Evolutionary conservation across 768 basidiomycete species (phyloP), one percentile per base, ranked within the genome.

Genomic region (Leccinum disarticulatum): DNA sequence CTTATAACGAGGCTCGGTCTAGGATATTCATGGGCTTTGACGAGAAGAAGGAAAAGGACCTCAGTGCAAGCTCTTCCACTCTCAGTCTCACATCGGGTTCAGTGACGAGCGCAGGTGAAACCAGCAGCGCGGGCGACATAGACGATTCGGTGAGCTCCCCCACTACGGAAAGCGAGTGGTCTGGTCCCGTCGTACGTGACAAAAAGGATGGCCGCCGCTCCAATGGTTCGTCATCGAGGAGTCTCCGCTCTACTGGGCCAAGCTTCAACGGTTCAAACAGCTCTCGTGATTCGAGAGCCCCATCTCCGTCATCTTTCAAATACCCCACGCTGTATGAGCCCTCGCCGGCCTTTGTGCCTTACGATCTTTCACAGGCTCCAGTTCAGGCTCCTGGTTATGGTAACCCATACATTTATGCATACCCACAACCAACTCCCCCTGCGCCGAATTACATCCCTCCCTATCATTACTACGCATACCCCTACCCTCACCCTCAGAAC

Each of bases 1-100:
- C 91, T n/a, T 94, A 94, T 65, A 89, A 90, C 55, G 87, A 91
- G 73, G 92, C 92, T 30, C 84, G 93, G 50, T 87, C 85, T 38
- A 83, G 92, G 57, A 94, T 94, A 64, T 94, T 94, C 76, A 88
- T 90, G 84, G 87, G 76, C 63, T 91, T 92, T 64, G 82, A 90
- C 70, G 88, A 90, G 57, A 83, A 80, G 64, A 85, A 87, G 70
- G 84, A 82, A 57, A 87, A 87, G 65, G 87, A 89, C 63, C 80
- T 86, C 74, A 91, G 85, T 69, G 84, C 88, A 8, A 88, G 87
- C 68, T 90, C 90, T 9, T 90, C 91, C 7, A 85, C 88, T 22
- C 76, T 86, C 52, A 89, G 89, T 64, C 79, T 88, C 55, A 81
- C 85, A 1, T 89, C 86, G 4, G 86, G 85, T 55, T 90, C 87